Evolutionary conservation across 495 filamentous ascomycete species (phyloP).

Genomic region (Ascodesmis nigricans): DNA sequence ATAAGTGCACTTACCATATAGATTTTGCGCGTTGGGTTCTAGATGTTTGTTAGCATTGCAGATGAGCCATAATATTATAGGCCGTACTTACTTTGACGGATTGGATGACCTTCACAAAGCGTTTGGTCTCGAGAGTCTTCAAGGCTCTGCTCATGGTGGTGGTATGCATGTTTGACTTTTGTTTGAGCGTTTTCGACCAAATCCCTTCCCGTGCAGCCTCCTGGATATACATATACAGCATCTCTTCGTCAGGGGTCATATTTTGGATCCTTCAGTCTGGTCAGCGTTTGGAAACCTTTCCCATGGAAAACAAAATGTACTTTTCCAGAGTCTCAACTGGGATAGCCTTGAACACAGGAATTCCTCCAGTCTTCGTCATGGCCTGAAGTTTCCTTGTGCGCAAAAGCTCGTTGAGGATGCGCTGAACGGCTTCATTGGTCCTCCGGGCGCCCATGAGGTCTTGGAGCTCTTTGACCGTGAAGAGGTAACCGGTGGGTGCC

Average conservation of each 20-base stretch:
- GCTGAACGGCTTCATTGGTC: conserved; percentile 15
- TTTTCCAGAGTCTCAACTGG: conserved; percentile 18
- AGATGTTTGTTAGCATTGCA: neutral
- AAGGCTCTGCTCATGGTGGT: conserved; percentile 50
- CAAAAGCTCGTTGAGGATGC: conserved; percentile 18
- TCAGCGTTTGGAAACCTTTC: too few species aligned
- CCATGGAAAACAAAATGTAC: conserved; percentile 5
- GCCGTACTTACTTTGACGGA: conserved; percentile 27
- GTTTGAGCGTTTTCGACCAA: conserved; percentile 64
- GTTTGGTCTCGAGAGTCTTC: conserved; percentile 47
- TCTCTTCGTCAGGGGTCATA: conserved; percentile 38
- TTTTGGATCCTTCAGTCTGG: conserved; percentile 15
- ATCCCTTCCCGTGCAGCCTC: conserved; percentile 58
- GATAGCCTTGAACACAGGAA: conserved; percentile 17
- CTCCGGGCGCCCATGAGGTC: conserved; percentile 14
- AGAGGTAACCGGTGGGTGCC: conserved; percentile 19
- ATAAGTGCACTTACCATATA: conserved; percentile 45
- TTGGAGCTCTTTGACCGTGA: conserved; percentile 17
- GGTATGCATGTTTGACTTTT: conserved; percentile 54
- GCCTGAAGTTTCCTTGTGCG: conserved; percentile 11
- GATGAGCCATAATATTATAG: too few species aligned
- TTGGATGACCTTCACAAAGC: conserved; percentile 35
- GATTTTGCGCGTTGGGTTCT: conserved; percentile 47
- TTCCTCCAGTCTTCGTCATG: conserved; percentile 14
- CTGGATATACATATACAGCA: conserved; percentile 73